These are phyloP conservation scores for Albugo laibachii DNA, from an alignment of 352 stramenopile species.

Conservation along the genomic window DNA sequence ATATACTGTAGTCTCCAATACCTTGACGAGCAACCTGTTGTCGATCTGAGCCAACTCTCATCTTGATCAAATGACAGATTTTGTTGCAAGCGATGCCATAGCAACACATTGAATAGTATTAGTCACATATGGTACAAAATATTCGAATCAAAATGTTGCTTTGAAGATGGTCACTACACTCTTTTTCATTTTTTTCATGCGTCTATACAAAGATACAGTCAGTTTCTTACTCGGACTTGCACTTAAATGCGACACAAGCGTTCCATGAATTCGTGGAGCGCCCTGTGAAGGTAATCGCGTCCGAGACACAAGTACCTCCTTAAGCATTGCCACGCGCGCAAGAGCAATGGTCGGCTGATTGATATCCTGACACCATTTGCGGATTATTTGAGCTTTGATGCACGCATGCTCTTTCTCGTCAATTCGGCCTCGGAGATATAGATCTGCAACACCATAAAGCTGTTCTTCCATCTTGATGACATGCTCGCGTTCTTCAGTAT, in stretches of 20 bases:
- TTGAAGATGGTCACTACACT: constrained; percentile 68
- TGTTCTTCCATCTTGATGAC: constrained; percentile 69
- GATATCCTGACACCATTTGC: constrained; percentile 63
- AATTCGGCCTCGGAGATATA: constrained; percentile 61
- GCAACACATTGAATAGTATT: constrained; percentile 1
- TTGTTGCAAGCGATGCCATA: neutral
- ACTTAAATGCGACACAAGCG: no score
- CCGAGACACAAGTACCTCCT: no score
- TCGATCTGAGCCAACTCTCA: neutral
- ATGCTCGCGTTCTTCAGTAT: constrained; percentile 12
- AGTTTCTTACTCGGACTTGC: constrained; percentile 6
- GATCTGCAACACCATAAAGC: constrained; percentile 37
- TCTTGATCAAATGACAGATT: neutral
- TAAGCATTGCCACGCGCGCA: no score
- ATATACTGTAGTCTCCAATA: no score
- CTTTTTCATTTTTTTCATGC: constrained; percentile 70
- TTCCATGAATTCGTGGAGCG: no score
- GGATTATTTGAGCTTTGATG: constrained; percentile 61
- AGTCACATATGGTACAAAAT: no score
- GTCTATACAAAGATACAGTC: constrained; percentile 38
- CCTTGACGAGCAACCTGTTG: no score
- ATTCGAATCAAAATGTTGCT: constrained; percentile 22
- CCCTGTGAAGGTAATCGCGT: no score
- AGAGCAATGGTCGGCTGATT: constrained; percentile 20
- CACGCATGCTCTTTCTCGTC: constrained; percentile 73